Percentiles rank a stretch among this genome's conserved stretches.
These are phyloP conservation scores for Serendipita sp. DNA, from an alignment of 768 basidiomycete species.

Conservation along the genomic window DNA sequence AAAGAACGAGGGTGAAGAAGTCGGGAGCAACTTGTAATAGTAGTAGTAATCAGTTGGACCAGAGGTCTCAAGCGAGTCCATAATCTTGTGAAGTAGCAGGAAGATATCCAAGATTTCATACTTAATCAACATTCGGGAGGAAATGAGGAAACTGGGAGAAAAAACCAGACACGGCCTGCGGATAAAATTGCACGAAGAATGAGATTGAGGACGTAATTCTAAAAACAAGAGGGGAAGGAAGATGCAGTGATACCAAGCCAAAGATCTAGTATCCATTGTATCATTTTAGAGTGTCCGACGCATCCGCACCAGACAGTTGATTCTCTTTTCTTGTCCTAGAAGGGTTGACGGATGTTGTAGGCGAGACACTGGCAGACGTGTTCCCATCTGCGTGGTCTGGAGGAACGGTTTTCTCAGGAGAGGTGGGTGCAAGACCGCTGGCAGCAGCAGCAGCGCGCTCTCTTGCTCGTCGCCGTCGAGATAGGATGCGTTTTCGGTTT, in stretches of 20 bases:
- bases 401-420: background rate
- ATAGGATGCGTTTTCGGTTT: constrained; percentile 64
- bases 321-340: background rate
- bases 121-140: background rate
- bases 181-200: background rate
- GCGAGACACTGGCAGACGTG: background rate
- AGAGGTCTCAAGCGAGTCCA: background rate
- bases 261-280: background rate
- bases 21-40: background rate
- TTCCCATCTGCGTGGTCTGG: constrained; percentile 4
- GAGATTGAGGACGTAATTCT: background rate
- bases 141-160: background rate
- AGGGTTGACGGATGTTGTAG: background rate
- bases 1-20: background rate
- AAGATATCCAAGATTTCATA: background rate
- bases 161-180: background rate
- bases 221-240: background rate
- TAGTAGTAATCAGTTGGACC: background rate
- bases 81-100: too few species aligned
- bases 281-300: background rate
- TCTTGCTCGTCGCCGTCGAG: constrained; percentile 43
- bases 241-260: background rate
- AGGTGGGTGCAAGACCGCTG: constrained; percentile 17
- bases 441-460: constrained; percentile 50
- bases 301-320: background rate